Base-by-base conservation (phyloP, 192 early-diverging fungal genomes). In the Phlyctochytrium planicorne region DNA sequence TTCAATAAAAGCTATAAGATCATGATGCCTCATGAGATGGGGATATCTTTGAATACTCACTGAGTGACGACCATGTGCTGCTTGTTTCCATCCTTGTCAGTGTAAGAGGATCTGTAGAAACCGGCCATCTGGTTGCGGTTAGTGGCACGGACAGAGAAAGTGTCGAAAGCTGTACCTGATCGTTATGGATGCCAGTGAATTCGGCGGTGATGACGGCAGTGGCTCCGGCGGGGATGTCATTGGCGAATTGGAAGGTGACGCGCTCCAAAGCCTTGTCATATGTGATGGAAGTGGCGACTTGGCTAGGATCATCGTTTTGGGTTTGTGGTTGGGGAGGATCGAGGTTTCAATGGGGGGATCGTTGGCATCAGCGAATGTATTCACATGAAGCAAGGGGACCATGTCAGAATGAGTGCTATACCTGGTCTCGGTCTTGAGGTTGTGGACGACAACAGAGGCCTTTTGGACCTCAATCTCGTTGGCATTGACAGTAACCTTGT, bases 111-210 rank as follows among this genome's bases (percentile, higher is more conserved):
- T 52, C 94, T 87, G 81, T 98, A 98, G 75, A 98, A 98, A 0
- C 97, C 95, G 37, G 84, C 82, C 94, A 98, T 94, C 70, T 91
- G 84, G 75, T 98, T n/a, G 40, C 40, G 87, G 70, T 92, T 93
- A 40, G 90, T 75, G 30, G 84, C 71, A 64, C 90, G 87, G 47
- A 81, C 80, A 50, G n/a, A 50, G 70, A 91, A 93, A 59, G 17
- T 37, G 12, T 59, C 27, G 10, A 31, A 59, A 17, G 12, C 40
- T 50, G 10, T 14, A 50, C 30, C 34, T 57, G 35, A 37, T 62
- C 83, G 62, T 80, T 82, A 73, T 84, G 83, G 33, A 69, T 69
- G 53, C 83, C 83, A 12, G 76, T 73, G 73, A 86, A 87, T 60
- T 82, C 75, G 50, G 75, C 35, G 52, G 52, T 47, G 10, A 87